Base-by-base conservation (phyloP, 768 basidiomycete genomes). In the Pisolithus sp. region DNA sequence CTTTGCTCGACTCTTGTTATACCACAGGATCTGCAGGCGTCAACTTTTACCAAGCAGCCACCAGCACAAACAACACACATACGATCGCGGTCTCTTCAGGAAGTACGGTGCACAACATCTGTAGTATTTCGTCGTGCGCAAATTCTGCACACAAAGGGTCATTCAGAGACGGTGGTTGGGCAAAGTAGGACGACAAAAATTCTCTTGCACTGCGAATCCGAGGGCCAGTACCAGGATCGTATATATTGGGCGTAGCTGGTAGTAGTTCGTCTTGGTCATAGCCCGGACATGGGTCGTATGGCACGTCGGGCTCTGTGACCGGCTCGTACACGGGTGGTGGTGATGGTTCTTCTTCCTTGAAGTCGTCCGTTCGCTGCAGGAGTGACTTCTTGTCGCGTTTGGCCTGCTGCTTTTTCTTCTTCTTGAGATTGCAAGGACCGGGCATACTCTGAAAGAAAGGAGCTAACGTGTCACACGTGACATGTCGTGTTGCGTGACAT, bases 191-290 rank as follows among this genome's bases (percentile, higher is more conserved):
- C 4, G 70, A 55, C 37, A 92, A 66, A 64, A 92, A 92, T 12
- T 76, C 73, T n/a, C 68, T 71, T n/a, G 77, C 68, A 61, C 87
- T 76, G 10, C 80, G 75, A 9, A 92, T 86, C 40, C 86, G 83
- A 8, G 86, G 85, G 0, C 89, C 89, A 54, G 83, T 86, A 30
- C 89, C 89, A 0, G 86, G 86, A 63, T 91, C 85, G 53, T 85
- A 69, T 18, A 91, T 86, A 59, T 81, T 84, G 12, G 87, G 86
- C 34, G 69, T 60, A 52, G 76, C 64, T 15, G 71, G 68, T 46
- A 73, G 49, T 0, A 55, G 3, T 0, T 57, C 59, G 38, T 59
- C 49, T 7, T 53, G 46, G 6, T 58, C 49, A 39, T 61, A 46
- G 26, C 38, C 8, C 2, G 28, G 36, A 39, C 41, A 41, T 36